A percentile compares a stretch with the other conserved stretches of the same genome.
phyloP scores from a whole-genome alignment of 257 asterid species.

The Capsicum pubescens region DNA sequence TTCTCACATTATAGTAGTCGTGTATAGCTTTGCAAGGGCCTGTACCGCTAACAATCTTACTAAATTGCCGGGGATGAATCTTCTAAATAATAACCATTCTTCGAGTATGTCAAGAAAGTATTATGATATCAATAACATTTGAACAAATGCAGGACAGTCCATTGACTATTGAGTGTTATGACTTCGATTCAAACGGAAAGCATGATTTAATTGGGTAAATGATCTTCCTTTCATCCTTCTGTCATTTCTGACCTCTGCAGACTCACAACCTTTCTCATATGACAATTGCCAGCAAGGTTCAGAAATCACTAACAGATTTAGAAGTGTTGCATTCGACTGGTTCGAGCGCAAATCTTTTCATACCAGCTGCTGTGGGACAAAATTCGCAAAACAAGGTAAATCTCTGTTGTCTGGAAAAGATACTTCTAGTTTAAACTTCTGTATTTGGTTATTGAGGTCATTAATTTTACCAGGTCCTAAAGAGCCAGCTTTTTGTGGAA shows the following conservation, averaged over 20 bases:
- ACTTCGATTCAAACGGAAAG: slow-evolving; percentile 86
- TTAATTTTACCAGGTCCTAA: slow-evolving; percentile 58
- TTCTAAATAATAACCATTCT: neutral
- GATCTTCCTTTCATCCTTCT: slow-evolving; percentile 31
- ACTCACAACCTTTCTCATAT: slow-evolving; percentile 42
- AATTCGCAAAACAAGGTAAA: slow-evolving; percentile 77
- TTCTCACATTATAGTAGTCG: neutral
- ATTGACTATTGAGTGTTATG: slow-evolving; percentile 81
- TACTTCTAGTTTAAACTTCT: slow-evolving; percentile 6
- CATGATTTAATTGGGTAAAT: slow-evolving; percentile 92
- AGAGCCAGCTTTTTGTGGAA: slow-evolving; percentile 88
- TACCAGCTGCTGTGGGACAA: slow-evolving; percentile 62
- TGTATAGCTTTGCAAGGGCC: slow-evolving; percentile 15
- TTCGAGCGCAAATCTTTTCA: slow-evolving; percentile 63
- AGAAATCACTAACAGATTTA: slow-evolving; percentile 87
- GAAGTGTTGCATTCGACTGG: slow-evolving; percentile 72
- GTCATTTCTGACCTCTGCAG: slow-evolving; percentile 31
- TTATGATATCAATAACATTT: slow-evolving; percentile 27
- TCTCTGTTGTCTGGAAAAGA: slow-evolving; percentile 7
- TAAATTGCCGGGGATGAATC: neutral
- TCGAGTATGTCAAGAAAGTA: neutral
- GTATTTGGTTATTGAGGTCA: neutral
- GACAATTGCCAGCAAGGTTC: slow-evolving; percentile 67
- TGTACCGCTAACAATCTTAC: neutral
- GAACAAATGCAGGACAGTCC: slow-evolving; percentile 90